Evolutionary conservation across 345 rosid genomes (phyloP).

Genomic region (Iberis pinnata): DNA sequence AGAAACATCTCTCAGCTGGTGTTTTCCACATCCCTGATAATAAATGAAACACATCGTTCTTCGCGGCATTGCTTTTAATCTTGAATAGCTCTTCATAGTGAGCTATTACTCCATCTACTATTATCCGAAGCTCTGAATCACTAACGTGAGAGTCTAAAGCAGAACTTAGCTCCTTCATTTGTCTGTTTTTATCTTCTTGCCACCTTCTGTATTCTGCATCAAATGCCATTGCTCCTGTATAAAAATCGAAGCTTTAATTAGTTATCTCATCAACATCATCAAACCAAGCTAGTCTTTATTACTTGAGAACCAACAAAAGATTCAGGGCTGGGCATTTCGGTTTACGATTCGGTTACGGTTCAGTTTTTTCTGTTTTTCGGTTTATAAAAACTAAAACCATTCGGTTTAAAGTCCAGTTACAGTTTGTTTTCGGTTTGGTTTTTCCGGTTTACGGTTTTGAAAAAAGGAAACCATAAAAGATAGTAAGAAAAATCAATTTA

Average conservation of each 20-base stretch:
- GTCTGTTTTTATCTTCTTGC: slow-evolving; percentile 72
- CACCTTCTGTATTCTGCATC: slow-evolving; percentile 79
- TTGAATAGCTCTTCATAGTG: slow-evolving; percentile 69
- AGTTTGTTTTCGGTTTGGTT: too few species aligned
- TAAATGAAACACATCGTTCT: slow-evolving; percentile 86
- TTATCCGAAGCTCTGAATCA: slow-evolving; percentile 66
- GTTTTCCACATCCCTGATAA: slow-evolving; percentile 98
- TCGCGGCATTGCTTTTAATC: slow-evolving; percentile 74
- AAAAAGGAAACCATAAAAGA: too few species aligned
- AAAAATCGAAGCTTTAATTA: neutral
- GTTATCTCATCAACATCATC: neutral
- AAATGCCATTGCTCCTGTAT: slow-evolving; percentile 81
- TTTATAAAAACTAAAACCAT: too few species aligned
- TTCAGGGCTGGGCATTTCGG: too few species aligned
- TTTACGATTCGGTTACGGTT: too few species aligned
- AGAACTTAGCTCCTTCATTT: slow-evolving; percentile 65
- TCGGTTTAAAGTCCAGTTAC: too few species aligned
- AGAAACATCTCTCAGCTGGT: slow-evolving; percentile 90
- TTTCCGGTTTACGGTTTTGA: too few species aligned
- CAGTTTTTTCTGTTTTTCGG: too few species aligned
- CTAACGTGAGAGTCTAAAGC: slow-evolving; percentile 79
- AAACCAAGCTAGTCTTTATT: neutral
- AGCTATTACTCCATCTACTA: slow-evolving; percentile 49
- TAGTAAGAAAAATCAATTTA: too few species aligned
- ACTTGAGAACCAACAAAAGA: neutral